Conservation (phyloP, 768 basidiomycete species). For the Leccinellum albellum region DNA sequence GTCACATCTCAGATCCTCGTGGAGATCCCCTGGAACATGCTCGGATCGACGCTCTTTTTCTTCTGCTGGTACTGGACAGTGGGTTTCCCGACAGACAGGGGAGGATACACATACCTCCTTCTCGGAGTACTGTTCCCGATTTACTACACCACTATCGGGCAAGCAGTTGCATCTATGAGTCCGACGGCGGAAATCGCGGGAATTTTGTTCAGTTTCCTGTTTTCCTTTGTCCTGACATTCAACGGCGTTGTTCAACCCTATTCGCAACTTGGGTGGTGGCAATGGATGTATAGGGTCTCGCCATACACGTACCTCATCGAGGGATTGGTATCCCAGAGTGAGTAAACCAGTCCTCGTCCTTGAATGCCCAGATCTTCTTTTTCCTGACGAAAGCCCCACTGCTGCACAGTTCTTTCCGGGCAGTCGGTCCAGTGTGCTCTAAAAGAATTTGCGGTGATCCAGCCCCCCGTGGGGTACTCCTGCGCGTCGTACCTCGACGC, state of each 20-base stretch:
- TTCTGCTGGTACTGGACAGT: conserved; percentile 71
- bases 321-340: conserved; percentile 44
- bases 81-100: conserved; percentile 50
- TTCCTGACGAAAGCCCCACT: neutral
- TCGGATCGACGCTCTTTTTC: conserved; percentile 56
- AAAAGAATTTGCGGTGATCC: conserved; percentile 57
- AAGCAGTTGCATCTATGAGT: conserved; percentile 58
- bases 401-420: conserved; percentile 42
- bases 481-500: conserved; percentile 44
- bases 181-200: conserved; percentile 59
- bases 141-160: conserved; percentile 60
- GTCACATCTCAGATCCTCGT: conserved; percentile 52
- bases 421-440: conserved; percentile 51
- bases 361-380: neutral
- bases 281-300: conserved; percentile 62
- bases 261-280: conserved; percentile 61
- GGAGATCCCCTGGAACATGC: conserved; percentile 60
- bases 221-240: conserved; percentile 64
- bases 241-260: conserved; percentile 69
- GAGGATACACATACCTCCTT: conserved; percentile 58
- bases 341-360: conserved; percentile 10
- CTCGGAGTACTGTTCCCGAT: conserved; percentile 52
- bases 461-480: conserved; percentile 42
- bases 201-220: conserved; percentile 53
- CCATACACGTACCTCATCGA: conserved; percentile 59